Base-by-base conservation (phyloP, 768 basidiomycete genomes). In the Saitozyma podzolica region DNA sequence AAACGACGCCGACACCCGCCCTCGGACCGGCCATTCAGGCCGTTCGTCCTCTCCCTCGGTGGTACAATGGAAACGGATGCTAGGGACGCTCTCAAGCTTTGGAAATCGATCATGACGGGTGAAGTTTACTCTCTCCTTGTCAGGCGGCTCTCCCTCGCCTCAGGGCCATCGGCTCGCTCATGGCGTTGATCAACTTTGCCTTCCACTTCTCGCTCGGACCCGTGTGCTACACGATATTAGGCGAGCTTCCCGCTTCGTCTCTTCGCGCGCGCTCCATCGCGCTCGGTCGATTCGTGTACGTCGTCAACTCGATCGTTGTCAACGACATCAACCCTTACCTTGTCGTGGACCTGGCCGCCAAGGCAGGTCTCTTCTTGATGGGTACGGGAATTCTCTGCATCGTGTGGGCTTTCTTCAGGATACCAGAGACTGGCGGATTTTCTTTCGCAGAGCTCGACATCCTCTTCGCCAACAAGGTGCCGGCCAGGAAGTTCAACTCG, bases 191-290 rank as follows among this genome's bases (percentile, higher is more conserved):
- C 42, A 70, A 70, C 53, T 61, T 73, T 14, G 54, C 70, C 54
- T 73, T 64, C 56, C 63, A 71, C 51, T 57, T 65, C 43, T 56
- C 64, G 11, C 51, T 71, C 40, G 69, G 69, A 20, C 69, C 61
- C 16, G 48, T 62, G 17, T 49, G 45, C 45, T 62, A 62, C 48
- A 62, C 61, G 11, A 48, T 62, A 48, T 54, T 54, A 14, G 16
- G 54, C 48, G 61, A 62, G 20, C 43, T 62, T 11, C 61, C 61
- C 9, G 20, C 61, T 8, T 49, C 54, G 16, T 48, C 49, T 7
- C 16, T 63, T 29, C 48, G 62, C 9, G 62, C 56, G 29, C 42
- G 52, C 10, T 52, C 49, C 9, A 49, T 63, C 39, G 56, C 62
- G 16, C 45, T 45, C 13, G 56, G 56, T 29, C 40, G 56, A 9